These are phyloP conservation scores for Pyrus pyrifolia DNA, from an alignment of 306 rosid species.

Conservation along the genomic window DNA sequence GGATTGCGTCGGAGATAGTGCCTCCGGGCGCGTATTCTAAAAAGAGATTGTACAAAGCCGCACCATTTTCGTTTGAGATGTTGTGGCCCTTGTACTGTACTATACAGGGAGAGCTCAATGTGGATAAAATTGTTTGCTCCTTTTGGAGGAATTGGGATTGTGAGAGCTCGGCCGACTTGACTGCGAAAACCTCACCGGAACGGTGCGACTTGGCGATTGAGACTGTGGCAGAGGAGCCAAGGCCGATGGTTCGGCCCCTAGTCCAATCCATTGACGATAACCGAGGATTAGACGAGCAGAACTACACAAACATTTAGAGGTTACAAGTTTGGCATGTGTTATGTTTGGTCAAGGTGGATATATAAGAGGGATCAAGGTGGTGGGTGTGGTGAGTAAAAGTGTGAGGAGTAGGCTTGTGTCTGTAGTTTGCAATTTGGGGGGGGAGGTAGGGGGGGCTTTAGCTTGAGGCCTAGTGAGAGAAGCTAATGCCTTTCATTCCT, in stretches of 20 bases:
- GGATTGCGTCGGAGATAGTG: slow-evolving; percentile 39
- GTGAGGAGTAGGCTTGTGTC: neutral
- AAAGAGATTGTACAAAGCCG: slow-evolving; percentile 42
- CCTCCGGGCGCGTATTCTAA: slow-evolving; percentile 74
- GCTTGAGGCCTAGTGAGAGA: neutral
- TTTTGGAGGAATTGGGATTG: slow-evolving; percentile 41
- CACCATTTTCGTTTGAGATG: slow-evolving; percentile 53
- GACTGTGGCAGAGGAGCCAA: slow-evolving; percentile 79
- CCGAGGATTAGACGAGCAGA: neutral
- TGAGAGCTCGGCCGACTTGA: slow-evolving; percentile 50
- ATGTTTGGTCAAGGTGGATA: neutral
- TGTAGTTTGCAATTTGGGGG: slow-evolving; percentile 15
- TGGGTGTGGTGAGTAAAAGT: neutral
- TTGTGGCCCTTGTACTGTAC: slow-evolving; percentile 51
- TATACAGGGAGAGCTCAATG: slow-evolving; percentile 41
- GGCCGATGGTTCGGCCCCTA: slow-evolving; percentile 58
- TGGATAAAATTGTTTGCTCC: slow-evolving; percentile 52
- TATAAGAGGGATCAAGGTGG: neutral
- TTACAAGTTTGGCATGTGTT: neutral
- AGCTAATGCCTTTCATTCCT: neutral
- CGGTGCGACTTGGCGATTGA: slow-evolving; percentile 24
- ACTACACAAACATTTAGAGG: neutral
- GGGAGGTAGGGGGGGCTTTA: slow-evolving; percentile 25
- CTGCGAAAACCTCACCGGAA: slow-evolving; percentile 45
- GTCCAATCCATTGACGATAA: slow-evolving; percentile 50